These are phyloP conservation scores for Paragyromitra xinjiangensis DNA, from an alignment of 495 filamentous ascomycete genomes.

Conservation along the genomic window DNA sequence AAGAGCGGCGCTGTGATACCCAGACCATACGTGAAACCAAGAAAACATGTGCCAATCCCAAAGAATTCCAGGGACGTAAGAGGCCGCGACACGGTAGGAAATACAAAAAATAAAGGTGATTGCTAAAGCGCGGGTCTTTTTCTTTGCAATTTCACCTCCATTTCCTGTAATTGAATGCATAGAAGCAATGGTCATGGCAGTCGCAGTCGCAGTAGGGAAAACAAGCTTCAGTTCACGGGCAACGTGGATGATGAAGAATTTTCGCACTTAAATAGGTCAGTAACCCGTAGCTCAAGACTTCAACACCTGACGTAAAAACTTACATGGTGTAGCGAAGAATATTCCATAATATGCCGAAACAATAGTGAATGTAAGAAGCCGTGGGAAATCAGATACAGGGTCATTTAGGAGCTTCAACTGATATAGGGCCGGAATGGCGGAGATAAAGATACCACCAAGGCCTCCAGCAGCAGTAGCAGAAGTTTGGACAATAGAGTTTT, in stretches of 20 bases:
- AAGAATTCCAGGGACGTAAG: slow-evolving; percentile 70
- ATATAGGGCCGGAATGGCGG: slow-evolving; percentile 72
- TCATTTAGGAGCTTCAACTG: slow-evolving; percentile 64
- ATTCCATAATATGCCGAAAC: slow-evolving; percentile 73
- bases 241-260: slow-evolving; percentile 75
- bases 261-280: slow-evolving; percentile 62
- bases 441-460: slow-evolving; percentile 70
- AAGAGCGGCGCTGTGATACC: slow-evolving; percentile 66
- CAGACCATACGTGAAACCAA: slow-evolving; percentile 71
- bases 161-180: slow-evolving; percentile 69
- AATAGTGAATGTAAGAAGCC: slow-evolving; percentile 69
- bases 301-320: background rate
- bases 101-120: slow-evolving; percentile 65
- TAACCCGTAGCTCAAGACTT: slow-evolving; percentile 8
- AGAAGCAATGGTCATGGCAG: slow-evolving; percentile 70
- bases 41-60: slow-evolving; percentile 75
- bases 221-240: slow-evolving; percentile 69
- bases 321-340: slow-evolving; percentile 70
- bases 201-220: slow-evolving; percentile 69
- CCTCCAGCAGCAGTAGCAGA: slow-evolving; percentile 71
- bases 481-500: slow-evolving; percentile 73
- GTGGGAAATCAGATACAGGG: slow-evolving; percentile 67
- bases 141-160: slow-evolving; percentile 64
- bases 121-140: slow-evolving; percentile 67
- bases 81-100: slow-evolving; percentile 66